Percentiles rank a stretch among this genome's conserved stretches.
Conservation (phyloP, 225 moss, liverwort and hornwort genomes). For the Bryum argenteum region DNA sequence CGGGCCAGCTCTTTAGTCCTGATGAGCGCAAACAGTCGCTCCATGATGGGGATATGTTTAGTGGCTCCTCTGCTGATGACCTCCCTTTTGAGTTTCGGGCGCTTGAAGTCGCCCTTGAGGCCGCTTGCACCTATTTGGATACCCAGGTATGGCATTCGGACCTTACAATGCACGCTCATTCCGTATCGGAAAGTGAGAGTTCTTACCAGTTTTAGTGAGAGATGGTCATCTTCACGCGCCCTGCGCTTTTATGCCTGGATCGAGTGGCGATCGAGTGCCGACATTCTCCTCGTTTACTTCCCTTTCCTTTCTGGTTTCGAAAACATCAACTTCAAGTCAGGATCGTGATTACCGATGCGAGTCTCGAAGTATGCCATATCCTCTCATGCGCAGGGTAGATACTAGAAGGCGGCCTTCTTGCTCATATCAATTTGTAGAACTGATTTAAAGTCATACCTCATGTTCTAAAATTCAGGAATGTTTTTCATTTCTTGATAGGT, state of each 20-base stretch:
- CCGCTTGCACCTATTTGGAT: constrained; percentile 82
- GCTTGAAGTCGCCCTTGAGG: constrained; percentile 91
- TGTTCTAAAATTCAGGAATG: no score
- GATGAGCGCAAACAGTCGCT: constrained; percentile 54
- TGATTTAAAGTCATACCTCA: no score
- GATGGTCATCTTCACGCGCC: not conserved
- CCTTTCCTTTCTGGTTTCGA: constrained; percentile 7
- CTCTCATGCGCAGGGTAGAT: not conserved
- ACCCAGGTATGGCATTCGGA: constrained; percentile 51
- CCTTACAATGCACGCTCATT: not conserved
- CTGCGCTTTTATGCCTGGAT: not conserved
- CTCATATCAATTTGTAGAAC: no score
- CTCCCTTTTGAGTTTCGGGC: constrained; percentile 95
- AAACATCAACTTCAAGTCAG: not conserved
- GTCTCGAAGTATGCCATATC: not conserved
- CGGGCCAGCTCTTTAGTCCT: constrained; percentile 34
- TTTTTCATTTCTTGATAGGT: no score
- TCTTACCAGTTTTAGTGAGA: constrained; percentile 1
- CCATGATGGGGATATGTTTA: constrained; percentile 84
- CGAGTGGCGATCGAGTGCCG: constrained; percentile 6
- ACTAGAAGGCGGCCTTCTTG: not conserved
- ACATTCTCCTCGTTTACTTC: not conserved
- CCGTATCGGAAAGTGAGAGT: not conserved
- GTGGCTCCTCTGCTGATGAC: constrained; percentile 81
- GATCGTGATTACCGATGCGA: constrained; percentile 1